phyloP scores from a whole-genome alignment of 2,329 filamentous ascomycete genomes.

The Cercospora zeae-maydis region DNA sequence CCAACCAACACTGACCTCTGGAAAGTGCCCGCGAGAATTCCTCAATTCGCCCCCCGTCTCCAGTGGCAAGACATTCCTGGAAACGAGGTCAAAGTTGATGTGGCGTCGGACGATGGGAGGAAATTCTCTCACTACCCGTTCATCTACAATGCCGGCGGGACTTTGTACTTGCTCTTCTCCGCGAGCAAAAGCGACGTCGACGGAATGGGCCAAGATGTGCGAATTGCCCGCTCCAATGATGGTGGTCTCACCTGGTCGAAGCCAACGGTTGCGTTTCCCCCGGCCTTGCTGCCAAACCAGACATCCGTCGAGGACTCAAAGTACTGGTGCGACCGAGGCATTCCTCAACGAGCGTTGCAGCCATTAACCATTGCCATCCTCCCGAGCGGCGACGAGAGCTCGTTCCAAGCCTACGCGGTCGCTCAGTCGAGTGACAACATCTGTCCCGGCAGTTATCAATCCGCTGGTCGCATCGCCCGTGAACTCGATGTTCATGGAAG shows the following conservation, averaged over 20 bases:
- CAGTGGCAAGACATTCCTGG: conserved; percentile 12
- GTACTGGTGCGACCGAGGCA: conserved; percentile 8
- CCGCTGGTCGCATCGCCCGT: conserved; percentile 14
- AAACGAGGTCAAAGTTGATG: conserved; percentile 6
- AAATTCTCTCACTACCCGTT: conserved; percentile 12
- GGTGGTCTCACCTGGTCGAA: conserved; percentile 12
- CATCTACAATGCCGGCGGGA: conserved; percentile 15
- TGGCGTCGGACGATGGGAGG: neutral
- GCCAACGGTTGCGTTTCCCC: conserved; percentile 7
- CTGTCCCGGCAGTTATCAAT: conserved; percentile 11
- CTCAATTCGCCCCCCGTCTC: neutral
- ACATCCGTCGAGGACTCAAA: conserved; percentile 6
- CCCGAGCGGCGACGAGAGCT: conserved; percentile 10
- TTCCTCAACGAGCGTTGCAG: conserved; percentile 14
- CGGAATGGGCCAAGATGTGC: conserved; percentile 15
- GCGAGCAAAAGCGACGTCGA: conserved; percentile 10
- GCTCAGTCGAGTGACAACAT: conserved; percentile 18
- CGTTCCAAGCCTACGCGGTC: conserved; percentile 9
- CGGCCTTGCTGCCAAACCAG: conserved; percentile 15
- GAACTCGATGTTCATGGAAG: conserved; percentile 5
- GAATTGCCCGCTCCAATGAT: conserved; percentile 9
- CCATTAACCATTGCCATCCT: conserved; percentile 14
- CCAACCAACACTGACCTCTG: conserved; percentile 10
- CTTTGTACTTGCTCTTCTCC: conserved; percentile 15
- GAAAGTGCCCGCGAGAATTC: conserved; percentile 9